Evolutionary conservation across 306 rosid genomes (phyloP).

Genomic region (Casuarina equisetifolia): DNA sequence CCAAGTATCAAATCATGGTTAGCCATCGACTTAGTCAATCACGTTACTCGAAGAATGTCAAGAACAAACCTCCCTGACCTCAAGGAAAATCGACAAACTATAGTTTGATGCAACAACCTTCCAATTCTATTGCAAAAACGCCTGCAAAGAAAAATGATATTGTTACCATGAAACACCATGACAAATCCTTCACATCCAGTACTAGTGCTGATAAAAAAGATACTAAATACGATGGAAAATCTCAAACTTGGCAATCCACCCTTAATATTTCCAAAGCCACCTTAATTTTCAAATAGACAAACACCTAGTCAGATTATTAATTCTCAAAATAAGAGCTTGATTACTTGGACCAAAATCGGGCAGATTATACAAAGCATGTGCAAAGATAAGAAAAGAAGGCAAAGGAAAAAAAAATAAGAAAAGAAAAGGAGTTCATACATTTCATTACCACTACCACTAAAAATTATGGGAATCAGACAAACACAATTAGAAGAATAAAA

Average conservation of each 20-base stretch:
- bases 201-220: constrained; percentile 1
- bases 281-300: constrained; percentile 20
- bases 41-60: constrained; percentile 17
- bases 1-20: constrained; percentile 76
- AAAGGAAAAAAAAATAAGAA: not conserved
- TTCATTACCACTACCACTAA: not conserved
- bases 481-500: not conserved
- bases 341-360: constrained; percentile 10
- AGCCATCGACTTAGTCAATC: constrained; percentile 51
- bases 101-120: constrained; percentile 13
- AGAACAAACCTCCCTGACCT: constrained; percentile 28
- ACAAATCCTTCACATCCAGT: constrained; percentile 12
- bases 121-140: constrained; percentile 24
- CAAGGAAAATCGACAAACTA: constrained; percentile 22
- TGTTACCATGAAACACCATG: constrained; percentile 18
- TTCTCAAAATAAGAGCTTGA: not conserved
- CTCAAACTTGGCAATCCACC: constrained; percentile 22
- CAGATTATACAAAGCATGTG: not conserved
- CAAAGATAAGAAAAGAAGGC: constrained; percentile 11
- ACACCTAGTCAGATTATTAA: constrained; percentile 1
- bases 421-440: not conserved
- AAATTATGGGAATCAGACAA: not conserved
- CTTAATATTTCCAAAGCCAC: constrained; percentile 5
- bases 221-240: constrained; percentile 10
- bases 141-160: constrained; percentile 42